phyloP scores from a whole-genome alignment of 306 rosid genomes.

The Lathyrus sativus region DNA sequence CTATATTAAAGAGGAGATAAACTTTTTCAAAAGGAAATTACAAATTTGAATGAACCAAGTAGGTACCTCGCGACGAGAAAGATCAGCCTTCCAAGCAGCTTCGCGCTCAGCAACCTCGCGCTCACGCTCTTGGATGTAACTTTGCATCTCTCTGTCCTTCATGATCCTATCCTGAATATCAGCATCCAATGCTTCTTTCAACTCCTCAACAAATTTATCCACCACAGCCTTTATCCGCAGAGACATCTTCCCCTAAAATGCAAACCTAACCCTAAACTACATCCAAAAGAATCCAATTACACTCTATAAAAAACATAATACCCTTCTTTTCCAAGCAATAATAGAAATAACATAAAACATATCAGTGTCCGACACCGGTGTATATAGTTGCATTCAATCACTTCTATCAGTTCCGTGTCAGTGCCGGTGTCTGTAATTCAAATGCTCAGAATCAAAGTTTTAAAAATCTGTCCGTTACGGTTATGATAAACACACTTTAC shows the following conservation, averaged over 20 bases:
- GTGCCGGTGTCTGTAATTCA: background rate
- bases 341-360: background rate
- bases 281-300: slow-evolving; percentile 21
- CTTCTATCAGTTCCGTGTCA: background rate
- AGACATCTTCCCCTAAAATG: slow-evolving; percentile 59
- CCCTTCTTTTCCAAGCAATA: background rate
- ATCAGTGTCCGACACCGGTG: no score
- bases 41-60: slow-evolving; percentile 13
- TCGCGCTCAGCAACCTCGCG: slow-evolving; percentile 99
- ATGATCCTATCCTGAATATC: slow-evolving; percentile 92
- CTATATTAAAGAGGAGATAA: background rate
- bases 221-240: slow-evolving; percentile 89
- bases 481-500: background rate
- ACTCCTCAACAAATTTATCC: slow-evolving; percentile 90
- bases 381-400: no score
- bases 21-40: background rate
- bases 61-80: slow-evolving; percentile 94
- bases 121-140: slow-evolving; percentile 93
- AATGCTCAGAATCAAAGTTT: no score
- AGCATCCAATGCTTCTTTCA: slow-evolving; percentile 92
- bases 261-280: slow-evolving; percentile 31
- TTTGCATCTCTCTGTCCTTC: slow-evolving; percentile 99
- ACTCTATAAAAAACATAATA: background rate
- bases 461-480: no score
- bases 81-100: slow-evolving; percentile 99